A percentile compares a stretch with the other conserved stretches of the same genome.
These are phyloP conservation scores for Cytospora piceae DNA, from an alignment of 2,329 filamentous ascomycete species.

Conservation along the genomic window DNA sequence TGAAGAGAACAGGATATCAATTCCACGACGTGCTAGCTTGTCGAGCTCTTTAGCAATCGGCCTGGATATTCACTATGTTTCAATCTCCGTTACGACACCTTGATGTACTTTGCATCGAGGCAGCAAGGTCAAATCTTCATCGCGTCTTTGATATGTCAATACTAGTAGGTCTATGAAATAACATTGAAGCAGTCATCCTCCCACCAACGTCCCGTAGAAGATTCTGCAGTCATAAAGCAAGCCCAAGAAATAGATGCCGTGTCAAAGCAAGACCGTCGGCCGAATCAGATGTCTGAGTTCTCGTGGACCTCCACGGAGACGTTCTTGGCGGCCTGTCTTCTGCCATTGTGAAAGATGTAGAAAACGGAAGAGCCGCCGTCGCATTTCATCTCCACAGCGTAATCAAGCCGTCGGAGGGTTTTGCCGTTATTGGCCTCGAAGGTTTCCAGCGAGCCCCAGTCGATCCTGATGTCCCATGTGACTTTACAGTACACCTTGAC, in stretches of 20 bases:
- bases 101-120: too few relatives aligned
- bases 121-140: background rate
- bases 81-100: background rate
- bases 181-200: too few relatives aligned
- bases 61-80: background rate
- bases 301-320: slow-evolving; percentile 28
- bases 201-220: background rate
- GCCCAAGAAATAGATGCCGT: background rate
- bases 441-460: slow-evolving; percentile 13
- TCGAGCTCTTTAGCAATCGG: too few relatives aligned
- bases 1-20: background rate
- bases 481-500: slow-evolving; percentile 21
- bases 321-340: slow-evolving; percentile 27
- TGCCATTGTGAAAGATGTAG: slow-evolving; percentile 28
- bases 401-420: slow-evolving; percentile 23
- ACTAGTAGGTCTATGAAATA: too few relatives aligned
- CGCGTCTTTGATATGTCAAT: background rate
- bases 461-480: slow-evolving; percentile 24
- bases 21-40: background rate
- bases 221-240: background rate
- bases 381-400: slow-evolving; percentile 28
- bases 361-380: slow-evolving; percentile 27
- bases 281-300: background rate
- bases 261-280: background rate
- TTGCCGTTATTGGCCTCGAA: slow-evolving; percentile 12